Conservation (phyloP, 768 basidiomycete species). For the Gyrodon lividus region DNA sequence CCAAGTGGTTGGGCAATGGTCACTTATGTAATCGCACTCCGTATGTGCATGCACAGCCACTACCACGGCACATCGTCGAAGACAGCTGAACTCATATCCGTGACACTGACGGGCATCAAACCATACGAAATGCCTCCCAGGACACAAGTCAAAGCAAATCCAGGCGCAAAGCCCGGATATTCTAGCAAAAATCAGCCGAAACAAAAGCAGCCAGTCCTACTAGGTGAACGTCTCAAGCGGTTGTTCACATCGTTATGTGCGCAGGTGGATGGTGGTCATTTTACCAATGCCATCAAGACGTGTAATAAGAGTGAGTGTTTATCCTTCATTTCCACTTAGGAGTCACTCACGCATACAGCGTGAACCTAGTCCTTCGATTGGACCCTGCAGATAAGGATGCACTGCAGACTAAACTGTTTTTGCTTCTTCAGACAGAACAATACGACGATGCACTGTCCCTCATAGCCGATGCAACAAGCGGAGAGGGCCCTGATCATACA, state of each 20-base stretch:
- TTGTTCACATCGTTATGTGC: constrained; percentile 79
- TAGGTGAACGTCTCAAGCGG: constrained; percentile 43
- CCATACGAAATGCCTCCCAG: constrained; percentile 18
- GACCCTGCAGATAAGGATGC: constrained; percentile 70
- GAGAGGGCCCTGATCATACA: constrained; percentile 21
- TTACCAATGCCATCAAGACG: constrained; percentile 83
- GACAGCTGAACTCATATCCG: too few species aligned
- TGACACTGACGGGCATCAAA: background rate
- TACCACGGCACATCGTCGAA: too few species aligned
- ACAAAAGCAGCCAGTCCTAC: constrained; percentile 21
- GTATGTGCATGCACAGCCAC: constrained; percentile 25
- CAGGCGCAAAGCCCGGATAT: constrained; percentile 5
- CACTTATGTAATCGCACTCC: constrained; percentile 21
- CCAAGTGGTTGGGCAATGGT: too few species aligned
- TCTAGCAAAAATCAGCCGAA: constrained; percentile 10
- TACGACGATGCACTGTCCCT: constrained; percentile 68
- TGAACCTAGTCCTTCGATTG: constrained; percentile 61
- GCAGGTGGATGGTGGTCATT: constrained; percentile 89
- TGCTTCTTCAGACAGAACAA: constrained; percentile 84
- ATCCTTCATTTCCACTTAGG: constrained; percentile 20
- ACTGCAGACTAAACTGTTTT: constrained; percentile 79
- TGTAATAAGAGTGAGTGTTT: constrained; percentile 79
- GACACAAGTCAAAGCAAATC: background rate
- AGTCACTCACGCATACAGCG: constrained; percentile 18
- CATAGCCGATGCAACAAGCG: constrained; percentile 33